Base-by-base conservation (phyloP, 768 basidiomycete species). In the Boletus reticuloceps region DNA sequence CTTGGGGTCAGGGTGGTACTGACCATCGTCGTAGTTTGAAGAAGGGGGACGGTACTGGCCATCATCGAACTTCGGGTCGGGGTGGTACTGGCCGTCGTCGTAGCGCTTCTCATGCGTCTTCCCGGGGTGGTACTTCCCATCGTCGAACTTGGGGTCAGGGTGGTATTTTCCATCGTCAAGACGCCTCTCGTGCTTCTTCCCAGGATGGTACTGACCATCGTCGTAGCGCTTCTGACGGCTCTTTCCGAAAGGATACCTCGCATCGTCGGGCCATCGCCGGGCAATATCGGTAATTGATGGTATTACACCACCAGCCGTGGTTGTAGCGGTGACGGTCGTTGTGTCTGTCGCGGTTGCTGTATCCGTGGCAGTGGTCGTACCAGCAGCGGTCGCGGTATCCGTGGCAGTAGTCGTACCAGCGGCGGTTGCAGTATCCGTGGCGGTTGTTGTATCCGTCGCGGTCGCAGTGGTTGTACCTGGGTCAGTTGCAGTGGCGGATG, bases 181-280 rank as follows among this genome's bases (percentile, higher is more conserved):
- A 17, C 59, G 61, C 48, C 31, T 49, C 38, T 13, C 6, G 4
- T 52, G 53, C 2, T 17, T n/a, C 37, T 48, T 39, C 11, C 34
- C 57, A 3, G 32, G 47, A 9, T 44, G 48, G 10, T 64, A 50
- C 50, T 45, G 9, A 0, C 58, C 60, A 40, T 64, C 55, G 5
- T 67, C 65, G n/a, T 25, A 44, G 20, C 56, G 60, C 37, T 51
- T 51, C 42, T 45, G 50, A 16, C 16, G 58, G 5, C 20, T 50
- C 48, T 50, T 20, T 8, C 47, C 43, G 20, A 43, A 44, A 25
- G n/a, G 42, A 40, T 45, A n/a, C 29, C 44, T 38, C 32, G 27
- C 42, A 40, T 49, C 34, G 25, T 50, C 44, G 29, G n/a, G 20
- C 11, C 38, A 41, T 32, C 50, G 36, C 38, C 54, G 47, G 6